Evolutionary conservation across 768 basidiomycete species (phyloP).

Genomic region (Suillus clintonianus): DNA sequence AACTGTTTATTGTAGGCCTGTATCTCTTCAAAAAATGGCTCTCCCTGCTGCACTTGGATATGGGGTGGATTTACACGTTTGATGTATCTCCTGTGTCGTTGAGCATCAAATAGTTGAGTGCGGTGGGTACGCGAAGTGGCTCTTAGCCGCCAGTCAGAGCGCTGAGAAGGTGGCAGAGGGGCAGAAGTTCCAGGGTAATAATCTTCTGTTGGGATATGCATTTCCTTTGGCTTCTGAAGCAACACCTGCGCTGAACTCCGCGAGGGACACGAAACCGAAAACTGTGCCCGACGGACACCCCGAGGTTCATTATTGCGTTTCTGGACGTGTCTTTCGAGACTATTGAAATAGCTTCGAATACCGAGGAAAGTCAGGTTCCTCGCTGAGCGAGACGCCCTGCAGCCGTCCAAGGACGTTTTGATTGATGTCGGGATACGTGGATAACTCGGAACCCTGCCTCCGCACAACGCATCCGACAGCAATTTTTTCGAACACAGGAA

Average conservation of each 20-base stretch:
- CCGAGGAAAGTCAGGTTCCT: conserved; percentile 30
- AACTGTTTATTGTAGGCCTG: conserved; percentile 58
- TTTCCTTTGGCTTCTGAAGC: conserved; percentile 15
- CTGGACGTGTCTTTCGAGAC: conserved; percentile 10
- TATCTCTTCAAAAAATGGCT: conserved; percentile 51
- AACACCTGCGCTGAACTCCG: conserved; percentile 8
- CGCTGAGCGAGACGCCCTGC: conserved; percentile 1
- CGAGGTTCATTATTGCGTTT: not conserved
- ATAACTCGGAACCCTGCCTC: not conserved
- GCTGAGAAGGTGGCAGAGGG: conserved; percentile 23
- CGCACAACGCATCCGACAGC: not conserved
- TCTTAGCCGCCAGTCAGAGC: conserved; percentile 67
- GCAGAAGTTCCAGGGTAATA: conserved; percentile 31
- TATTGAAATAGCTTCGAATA: conserved; percentile 30
- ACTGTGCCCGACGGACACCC: conserved; percentile 2
- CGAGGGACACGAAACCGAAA: conserved; percentile 18
- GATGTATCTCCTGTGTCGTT: conserved; percentile 25
- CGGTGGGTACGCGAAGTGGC: conserved; percentile 45
- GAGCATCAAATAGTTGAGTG: conserved; percentile 15
- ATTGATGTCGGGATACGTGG: not conserved
- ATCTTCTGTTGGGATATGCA: conserved; percentile 25
- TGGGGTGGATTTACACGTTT: conserved; percentile 42
- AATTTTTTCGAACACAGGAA: not conserved
- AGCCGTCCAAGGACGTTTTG: not conserved
- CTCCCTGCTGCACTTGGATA: conserved; percentile 33